Conservation (phyloP, 495 filamentous ascomycete genomes). For the Xylaria curta region DNA sequence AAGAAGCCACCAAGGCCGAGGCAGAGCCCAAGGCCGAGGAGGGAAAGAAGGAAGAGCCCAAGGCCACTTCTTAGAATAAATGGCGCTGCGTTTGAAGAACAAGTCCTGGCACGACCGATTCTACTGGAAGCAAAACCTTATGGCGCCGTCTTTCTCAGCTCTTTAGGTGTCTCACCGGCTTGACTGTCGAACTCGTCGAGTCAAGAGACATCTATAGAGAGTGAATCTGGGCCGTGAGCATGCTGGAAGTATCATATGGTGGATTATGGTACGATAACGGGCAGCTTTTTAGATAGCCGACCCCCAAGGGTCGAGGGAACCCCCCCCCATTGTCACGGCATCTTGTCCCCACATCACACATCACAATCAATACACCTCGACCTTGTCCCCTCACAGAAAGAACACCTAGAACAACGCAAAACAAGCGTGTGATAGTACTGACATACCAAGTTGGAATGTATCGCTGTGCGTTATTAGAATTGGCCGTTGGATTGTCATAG, state of each 20-base stretch:
- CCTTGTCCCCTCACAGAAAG: conserved; percentile 19
- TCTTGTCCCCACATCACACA: conserved; percentile 38
- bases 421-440: conserved; percentile 14
- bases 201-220: conserved; percentile 9
- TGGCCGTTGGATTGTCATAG: conserved; percentile 10
- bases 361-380: conserved; percentile 40
- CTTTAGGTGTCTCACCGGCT: conserved; percentile 9
- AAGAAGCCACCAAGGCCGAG: conserved; percentile 27
- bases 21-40: conserved; percentile 37
- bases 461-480: not conserved
- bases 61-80: conserved; percentile 32
- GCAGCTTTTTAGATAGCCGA: conserved; percentile 37
- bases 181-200: not conserved
- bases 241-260: conserved; percentile 21
- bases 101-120: not conserved
- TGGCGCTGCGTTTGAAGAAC: not conserved
- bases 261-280: conserved; percentile 26
- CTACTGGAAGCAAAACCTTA: not conserved
- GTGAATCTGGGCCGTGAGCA: conserved; percentile 6
- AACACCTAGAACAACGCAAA: conserved; percentile 19
- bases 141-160: conserved; percentile 12
- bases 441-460: conserved; percentile 15
- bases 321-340: conserved; percentile 37
- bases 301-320: conserved; percentile 34
- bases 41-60: conserved; percentile 37